Evolutionary conservation across 805 yeast genomes (phyloP).

Genomic region (Yarrowia osloensis): DNA sequence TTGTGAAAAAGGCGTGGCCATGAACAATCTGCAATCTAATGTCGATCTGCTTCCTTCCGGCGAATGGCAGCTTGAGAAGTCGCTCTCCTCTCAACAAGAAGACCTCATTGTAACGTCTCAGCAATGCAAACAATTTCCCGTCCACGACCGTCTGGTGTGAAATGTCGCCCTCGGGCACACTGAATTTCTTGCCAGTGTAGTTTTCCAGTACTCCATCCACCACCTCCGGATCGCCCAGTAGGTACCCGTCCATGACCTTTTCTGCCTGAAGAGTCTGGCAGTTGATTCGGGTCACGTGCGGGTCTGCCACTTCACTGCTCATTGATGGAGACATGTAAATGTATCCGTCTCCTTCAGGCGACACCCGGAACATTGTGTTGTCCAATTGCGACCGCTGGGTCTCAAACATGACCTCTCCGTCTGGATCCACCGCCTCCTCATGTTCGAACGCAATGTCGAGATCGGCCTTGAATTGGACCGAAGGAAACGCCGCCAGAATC

Average conservation of each 20-base stretch:
- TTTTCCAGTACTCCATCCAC: neutral
- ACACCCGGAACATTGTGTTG: slow-evolving; percentile 3
- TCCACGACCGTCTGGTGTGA: slow-evolving; percentile 8
- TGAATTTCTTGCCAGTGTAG: neutral
- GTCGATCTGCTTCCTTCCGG: neutral
- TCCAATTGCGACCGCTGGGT: slow-evolving; percentile 18
- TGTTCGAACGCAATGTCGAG: slow-evolving; percentile 17
- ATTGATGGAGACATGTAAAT: slow-evolving; percentile 22
- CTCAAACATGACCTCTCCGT: slow-evolving; percentile 21
- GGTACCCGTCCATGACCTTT: neutral
- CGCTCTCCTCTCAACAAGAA: neutral
- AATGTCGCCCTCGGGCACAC: neutral
- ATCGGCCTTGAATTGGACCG: slow-evolving; percentile 6
- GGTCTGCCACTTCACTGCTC: neutral
- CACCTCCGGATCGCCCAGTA: neutral
- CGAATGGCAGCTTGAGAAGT: neutral
- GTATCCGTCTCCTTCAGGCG: neutral
- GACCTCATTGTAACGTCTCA: neutral
- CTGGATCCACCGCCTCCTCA: slow-evolving; percentile 5
- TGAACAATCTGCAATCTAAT: slow-evolving; percentile 14
- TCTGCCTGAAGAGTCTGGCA: neutral
- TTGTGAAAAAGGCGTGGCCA: slow-evolving; percentile 16
- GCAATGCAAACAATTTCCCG: neutral
- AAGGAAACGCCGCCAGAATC: neutral
- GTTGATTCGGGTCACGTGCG: neutral